Conservation (phyloP, 1,284 basidiomycete species). For the Ganoderma leucocontextum region DNA sequence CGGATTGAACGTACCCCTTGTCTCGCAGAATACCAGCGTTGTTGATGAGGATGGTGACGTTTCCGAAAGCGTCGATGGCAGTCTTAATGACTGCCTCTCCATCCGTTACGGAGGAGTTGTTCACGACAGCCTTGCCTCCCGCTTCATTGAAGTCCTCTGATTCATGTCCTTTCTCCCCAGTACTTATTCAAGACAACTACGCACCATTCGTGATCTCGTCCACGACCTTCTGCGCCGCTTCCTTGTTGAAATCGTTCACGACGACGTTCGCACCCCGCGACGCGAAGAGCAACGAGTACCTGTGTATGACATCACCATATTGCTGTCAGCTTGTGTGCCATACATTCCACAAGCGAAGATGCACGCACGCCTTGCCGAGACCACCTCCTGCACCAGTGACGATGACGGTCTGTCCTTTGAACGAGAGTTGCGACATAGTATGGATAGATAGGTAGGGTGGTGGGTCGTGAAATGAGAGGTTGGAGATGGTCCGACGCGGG, state of each 20-base stretch:
- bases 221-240: slow-evolving; percentile 93
- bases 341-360: neutral
- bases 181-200: slow-evolving; percentile 31
- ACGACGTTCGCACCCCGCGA: slow-evolving; percentile 93
- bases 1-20: slow-evolving; percentile 63
- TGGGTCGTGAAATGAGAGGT: neutral
- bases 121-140: slow-evolving; percentile 87
- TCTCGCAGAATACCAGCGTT: slow-evolving; percentile 96
- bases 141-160: slow-evolving; percentile 53
- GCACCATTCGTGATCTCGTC: slow-evolving; percentile 87
- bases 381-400: slow-evolving; percentile 97
- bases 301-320: slow-evolving; percentile 43
- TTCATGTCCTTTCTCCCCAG: slow-evolving; percentile 1
- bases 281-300: slow-evolving; percentile 92
- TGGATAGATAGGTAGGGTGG: slow-evolving; percentile 3
- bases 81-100: slow-evolving; percentile 89
- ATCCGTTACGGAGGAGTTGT: slow-evolving; percentile 91
- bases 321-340: slow-evolving; percentile 9
- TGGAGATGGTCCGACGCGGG: slow-evolving; percentile 4
- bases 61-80: slow-evolving; percentile 89
- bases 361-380: slow-evolving; percentile 82
- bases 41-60: slow-evolving; percentile 88
- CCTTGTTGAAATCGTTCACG: slow-evolving; percentile 92
- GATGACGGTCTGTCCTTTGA: slow-evolving; percentile 93
- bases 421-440: slow-evolving; percentile 69